Percentiles rank a stretch among this genome's conserved stretches.
These are phyloP conservation scores for Fomitopsis betulina DNA, from an alignment of 1,284 basidiomycete genomes.

Conservation along the genomic window DNA sequence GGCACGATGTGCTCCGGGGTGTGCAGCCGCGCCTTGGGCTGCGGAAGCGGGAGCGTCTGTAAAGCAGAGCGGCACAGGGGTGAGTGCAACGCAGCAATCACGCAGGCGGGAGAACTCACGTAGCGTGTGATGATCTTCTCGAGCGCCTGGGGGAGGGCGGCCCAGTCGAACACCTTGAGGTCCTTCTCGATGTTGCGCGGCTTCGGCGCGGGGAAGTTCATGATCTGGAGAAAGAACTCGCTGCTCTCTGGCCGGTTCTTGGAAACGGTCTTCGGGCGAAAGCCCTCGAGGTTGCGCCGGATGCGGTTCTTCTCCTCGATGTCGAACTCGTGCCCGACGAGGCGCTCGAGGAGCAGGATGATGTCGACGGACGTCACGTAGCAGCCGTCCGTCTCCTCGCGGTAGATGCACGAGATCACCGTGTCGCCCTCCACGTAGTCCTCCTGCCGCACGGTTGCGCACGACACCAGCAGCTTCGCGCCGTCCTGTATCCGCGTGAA, in stretches of 20 bases:
- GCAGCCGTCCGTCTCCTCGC: slow-evolving; percentile 73
- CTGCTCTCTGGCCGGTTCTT: slow-evolving; percentile 82
- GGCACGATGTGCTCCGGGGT: neutral
- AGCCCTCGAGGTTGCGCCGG: slow-evolving; percentile 88
- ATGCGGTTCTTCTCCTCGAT: slow-evolving; percentile 98
- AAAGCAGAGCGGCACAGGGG: neutral
- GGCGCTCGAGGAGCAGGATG: slow-evolving; percentile 87
- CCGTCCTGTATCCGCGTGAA: slow-evolving; percentile 63
- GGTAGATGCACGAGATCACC: slow-evolving; percentile 88
- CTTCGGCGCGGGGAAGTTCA: slow-evolving; percentile 92
- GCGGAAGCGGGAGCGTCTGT: neutral
- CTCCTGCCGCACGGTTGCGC: slow-evolving; percentile 54
- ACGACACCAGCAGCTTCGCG: slow-evolving; percentile 57
- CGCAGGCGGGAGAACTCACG: slow-evolving; percentile 44
- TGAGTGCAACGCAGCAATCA: neutral
- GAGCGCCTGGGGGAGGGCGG: slow-evolving; percentile 71
- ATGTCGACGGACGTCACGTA: slow-evolving; percentile 94
- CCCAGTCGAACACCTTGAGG: slow-evolving; percentile 97
- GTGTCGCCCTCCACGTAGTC: slow-evolving; percentile 53
- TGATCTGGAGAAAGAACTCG: slow-evolving; percentile 89
- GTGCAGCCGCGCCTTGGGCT: neutral
- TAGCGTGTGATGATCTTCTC: slow-evolving; percentile 96
- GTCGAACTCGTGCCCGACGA: slow-evolving; percentile 81
- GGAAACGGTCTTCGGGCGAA: slow-evolving; percentile 86
- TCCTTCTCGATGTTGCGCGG: slow-evolving; percentile 98